Evolutionary conservation across 164 flowering plant species (phyloP).

Genomic region (Magnolia sinica): DNA sequence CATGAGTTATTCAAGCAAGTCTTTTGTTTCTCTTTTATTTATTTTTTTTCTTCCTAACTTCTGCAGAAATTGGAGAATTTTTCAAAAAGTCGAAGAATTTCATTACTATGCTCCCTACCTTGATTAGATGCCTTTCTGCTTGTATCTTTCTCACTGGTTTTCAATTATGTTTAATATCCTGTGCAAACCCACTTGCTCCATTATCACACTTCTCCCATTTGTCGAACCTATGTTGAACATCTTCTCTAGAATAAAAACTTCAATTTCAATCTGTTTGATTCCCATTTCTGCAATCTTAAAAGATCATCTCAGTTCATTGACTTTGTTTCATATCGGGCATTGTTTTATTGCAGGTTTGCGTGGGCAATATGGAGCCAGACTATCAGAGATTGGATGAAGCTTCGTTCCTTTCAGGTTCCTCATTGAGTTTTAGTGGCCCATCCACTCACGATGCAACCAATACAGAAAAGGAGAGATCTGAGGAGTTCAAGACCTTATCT

Average conservation of each 20-base stretch:
- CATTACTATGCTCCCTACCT: background rate
- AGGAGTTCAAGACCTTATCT: constrained; percentile 9
- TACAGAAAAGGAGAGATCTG: constrained; percentile 7
- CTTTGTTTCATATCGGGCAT: constrained; percentile 2
- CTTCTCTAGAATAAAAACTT: background rate
- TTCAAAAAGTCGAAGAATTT: background rate
- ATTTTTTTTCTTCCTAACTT: background rate
- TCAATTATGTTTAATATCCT: too few relatives aligned
- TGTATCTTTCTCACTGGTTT: too few relatives aligned
- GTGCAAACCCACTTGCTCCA: too few relatives aligned
- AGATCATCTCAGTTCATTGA: background rate
- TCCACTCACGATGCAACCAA: constrained; percentile 10
- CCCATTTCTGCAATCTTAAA: background rate
- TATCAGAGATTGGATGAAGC: constrained; percentile 6
- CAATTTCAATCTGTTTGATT: background rate
- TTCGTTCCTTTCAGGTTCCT: constrained; percentile 2
- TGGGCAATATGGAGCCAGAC: constrained; percentile 9
- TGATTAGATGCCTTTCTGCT: background rate
- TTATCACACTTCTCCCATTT: too few relatives aligned
- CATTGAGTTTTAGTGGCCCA: constrained; percentile 5
- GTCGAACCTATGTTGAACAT: background rate
- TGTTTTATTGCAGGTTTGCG: constrained; percentile 15
- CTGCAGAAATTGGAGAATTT: background rate
- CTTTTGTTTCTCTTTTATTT: too few relatives aligned
- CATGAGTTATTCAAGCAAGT: background rate